Base-by-base conservation (phyloP, 192 early-diverging fungal species). In the Podila epigama region DNA sequence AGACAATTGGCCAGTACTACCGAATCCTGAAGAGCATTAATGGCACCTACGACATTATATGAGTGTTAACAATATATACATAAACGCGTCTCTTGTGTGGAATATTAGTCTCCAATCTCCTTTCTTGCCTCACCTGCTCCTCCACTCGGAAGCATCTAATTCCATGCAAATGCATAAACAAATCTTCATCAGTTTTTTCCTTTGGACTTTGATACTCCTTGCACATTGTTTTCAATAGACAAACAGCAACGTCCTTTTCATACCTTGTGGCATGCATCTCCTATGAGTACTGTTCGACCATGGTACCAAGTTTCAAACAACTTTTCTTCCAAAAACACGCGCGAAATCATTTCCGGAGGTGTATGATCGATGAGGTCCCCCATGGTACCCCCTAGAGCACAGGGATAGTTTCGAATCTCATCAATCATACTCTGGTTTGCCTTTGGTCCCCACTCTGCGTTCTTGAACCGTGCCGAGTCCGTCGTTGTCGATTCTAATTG, bases 311-410 rank as follows among this genome's bases (percentile, higher is more conserved):
- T 54, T 7, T 54, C 52, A 15, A 54, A 54, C 0, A 54, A 28
- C 22, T 54, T 54, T 25, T 54, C 52, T 31, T 54, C 52, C 52
- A 54, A 12, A 18, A 54, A 54, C 52, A 54, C 52, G 6, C 29
- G 25, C 4, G 52, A 54, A 25, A 54, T 54, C 52, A 27, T 33
- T 27, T 54, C 29, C 15, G 52, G 27, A 1, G 52, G 52, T 10
- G 52, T 54, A 20, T 16, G 27, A 54, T 54, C 28, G 29, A 54
- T 54, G 25, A 54, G 52, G 52, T 54, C 52, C 5, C 52, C 29
- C 52, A 54, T 54, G 29, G 52, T 54, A 5, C 52, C 44, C 6
- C 52, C 52, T 15, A 54, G 16, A 12, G 52, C 29, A 32, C 25
- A 31, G 52, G 52, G 52, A 13, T 31, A 54, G 52, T 18, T 13